These are phyloP conservation scores for Pontederia crassipes DNA, from an alignment of 176 grass and related monocot species.

Conservation along the genomic window DNA sequence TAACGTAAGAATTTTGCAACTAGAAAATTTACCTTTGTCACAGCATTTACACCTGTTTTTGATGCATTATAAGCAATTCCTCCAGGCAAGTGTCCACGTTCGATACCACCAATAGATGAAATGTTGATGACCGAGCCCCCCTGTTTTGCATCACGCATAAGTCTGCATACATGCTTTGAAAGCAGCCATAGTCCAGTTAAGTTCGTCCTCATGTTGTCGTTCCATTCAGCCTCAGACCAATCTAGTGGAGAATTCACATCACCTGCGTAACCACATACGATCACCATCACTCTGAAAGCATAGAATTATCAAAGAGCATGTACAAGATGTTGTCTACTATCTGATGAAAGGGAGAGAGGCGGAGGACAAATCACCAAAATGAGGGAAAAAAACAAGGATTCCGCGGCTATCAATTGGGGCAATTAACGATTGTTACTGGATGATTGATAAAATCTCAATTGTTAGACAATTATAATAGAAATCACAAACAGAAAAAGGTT, in stretches of 20 bases:
- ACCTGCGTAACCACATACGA: slow-evolving; percentile 21
- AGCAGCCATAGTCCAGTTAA: slow-evolving; percentile 65
- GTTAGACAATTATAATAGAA: no score
- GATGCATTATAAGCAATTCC: slow-evolving; percentile 48
- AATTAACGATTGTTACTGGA: no score
- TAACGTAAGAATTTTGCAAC: background rate
- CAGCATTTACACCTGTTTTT: slow-evolving; percentile 53
- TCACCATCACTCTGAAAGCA: slow-evolving; percentile 12
- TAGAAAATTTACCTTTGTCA: slow-evolving; percentile 43
- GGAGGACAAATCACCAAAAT: no score
- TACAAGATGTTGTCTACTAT: background rate
- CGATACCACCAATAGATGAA: slow-evolving; percentile 53
- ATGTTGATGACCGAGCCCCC: slow-evolving; percentile 68
- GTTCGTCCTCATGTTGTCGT: slow-evolving; percentile 57
- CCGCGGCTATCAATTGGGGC: no score
- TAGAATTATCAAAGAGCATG: background rate
- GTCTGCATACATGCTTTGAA: slow-evolving; percentile 58
- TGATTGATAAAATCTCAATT: no score
- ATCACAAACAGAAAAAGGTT: no score
- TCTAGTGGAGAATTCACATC: slow-evolving; percentile 52
- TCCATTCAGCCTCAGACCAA: slow-evolving; percentile 69
- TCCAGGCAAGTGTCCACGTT: slow-evolving; percentile 58
- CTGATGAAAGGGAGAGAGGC: background rate
- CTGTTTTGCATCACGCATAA: slow-evolving; percentile 47
- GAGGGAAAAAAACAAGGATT: no score